Conservation (phyloP, 345 rosid genomes). For the Euphorbia lathyris region DNA sequence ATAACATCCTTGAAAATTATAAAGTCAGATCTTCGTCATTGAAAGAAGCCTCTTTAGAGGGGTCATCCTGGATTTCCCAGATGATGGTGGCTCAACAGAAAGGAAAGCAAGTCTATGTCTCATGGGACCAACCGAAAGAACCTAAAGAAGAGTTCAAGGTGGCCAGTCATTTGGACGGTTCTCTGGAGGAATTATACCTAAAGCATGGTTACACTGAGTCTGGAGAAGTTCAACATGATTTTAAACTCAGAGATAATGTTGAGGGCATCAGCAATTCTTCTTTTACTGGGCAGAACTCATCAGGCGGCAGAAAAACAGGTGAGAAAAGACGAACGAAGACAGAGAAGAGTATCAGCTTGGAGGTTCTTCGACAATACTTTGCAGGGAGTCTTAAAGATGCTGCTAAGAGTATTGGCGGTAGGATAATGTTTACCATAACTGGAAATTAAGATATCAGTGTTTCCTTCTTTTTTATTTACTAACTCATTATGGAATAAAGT, state of each 20-base stretch:
- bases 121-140: slow-evolving; percentile 55
- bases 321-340: slow-evolving; percentile 66
- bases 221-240: slow-evolving; percentile 32
- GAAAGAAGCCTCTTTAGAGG: slow-evolving; percentile 41
- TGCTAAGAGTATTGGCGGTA: slow-evolving; percentile 92
- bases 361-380: slow-evolving; percentile 78
- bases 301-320: slow-evolving; percentile 44
- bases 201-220: slow-evolving; percentile 37
- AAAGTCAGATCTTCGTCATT: slow-evolving; percentile 30
- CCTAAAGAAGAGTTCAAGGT: slow-evolving; percentile 58
- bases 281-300: slow-evolving; percentile 29
- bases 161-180: slow-evolving; percentile 40
- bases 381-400: slow-evolving; percentile 98
- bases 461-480: not conserved
- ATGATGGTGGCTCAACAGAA: slow-evolving; percentile 56
- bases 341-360: slow-evolving; percentile 84
- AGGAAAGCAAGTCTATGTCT: slow-evolving; percentile 57
- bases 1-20: slow-evolving; percentile 26
- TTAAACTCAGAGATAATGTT: slow-evolving; percentile 30
- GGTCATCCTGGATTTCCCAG: slow-evolving; percentile 55
- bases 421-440: slow-evolving; percentile 26
- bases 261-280: slow-evolving; percentile 32
- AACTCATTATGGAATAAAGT: not conserved
- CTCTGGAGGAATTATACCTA: slow-evolving; percentile 29
- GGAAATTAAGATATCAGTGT: slow-evolving; percentile 15